Percentiles rank a stretch among this genome's conserved stretches.
These are phyloP conservation scores for Plectosphaerella plurivora DNA, from an alignment of 2,329 filamentous ascomycete species.

Conservation along the genomic window DNA sequence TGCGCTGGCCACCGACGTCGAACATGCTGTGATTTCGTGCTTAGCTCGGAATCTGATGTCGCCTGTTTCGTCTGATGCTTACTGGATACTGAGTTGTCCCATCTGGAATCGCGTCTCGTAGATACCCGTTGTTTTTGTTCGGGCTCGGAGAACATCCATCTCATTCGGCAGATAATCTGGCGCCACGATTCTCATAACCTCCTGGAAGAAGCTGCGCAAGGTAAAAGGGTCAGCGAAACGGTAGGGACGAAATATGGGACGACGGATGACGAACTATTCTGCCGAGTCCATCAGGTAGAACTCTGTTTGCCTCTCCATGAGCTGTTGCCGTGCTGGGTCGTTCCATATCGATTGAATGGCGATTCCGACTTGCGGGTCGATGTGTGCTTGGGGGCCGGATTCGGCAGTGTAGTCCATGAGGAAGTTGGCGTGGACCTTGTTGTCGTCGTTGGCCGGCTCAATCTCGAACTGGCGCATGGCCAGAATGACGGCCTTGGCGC, in stretches of 20 bases:
- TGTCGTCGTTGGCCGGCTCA: constrained; percentile 66
- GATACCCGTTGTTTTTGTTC: constrained; percentile 98
- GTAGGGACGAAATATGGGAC: not conserved
- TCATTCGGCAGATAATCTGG: constrained; percentile 88
- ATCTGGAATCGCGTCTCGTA: constrained; percentile 99
- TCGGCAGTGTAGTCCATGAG: constrained; percentile 86
- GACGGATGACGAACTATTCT: constrained; percentile 69
- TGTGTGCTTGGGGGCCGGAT: constrained; percentile 78
- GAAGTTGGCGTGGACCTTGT: constrained; percentile 71
- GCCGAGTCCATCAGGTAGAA: constrained; percentile 99
- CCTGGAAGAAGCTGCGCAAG: constrained; percentile 82
- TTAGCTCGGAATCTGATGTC: constrained; percentile 15
- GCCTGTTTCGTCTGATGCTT: constrained; percentile 29
- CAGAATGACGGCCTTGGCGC: constrained; percentile 85
- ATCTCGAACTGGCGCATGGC: constrained; percentile 93
- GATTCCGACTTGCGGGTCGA: constrained; percentile 75
- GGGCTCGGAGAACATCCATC: constrained; percentile 88
- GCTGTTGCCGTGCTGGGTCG: constrained; percentile 74
- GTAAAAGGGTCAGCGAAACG: constrained; percentile 14
- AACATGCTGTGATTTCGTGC: constrained; percentile 75
- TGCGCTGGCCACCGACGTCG: constrained; percentile 93
- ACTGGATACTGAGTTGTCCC: constrained; percentile 99
- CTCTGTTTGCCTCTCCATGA: constrained; percentile 93
- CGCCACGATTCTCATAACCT: constrained; percentile 78
- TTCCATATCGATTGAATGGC: constrained; percentile 87